Percentiles rank a stretch among this genome's conserved stretches.
Conservation (phyloP, 768 basidiomycete genomes). For the Pleurotus platypus region DNA sequence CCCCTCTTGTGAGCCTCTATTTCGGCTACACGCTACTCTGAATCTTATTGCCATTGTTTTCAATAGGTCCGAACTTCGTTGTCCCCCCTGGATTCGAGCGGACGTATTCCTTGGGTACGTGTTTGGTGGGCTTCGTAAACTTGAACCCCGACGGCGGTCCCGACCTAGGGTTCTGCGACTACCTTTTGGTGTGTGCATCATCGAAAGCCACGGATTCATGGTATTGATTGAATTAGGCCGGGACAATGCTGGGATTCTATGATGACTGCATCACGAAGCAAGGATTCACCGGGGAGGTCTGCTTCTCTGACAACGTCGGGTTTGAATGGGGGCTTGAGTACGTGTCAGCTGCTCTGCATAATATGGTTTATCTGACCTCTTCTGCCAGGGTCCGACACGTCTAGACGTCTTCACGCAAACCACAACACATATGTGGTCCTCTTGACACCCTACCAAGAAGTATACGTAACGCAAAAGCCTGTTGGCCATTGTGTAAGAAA, state of each 20-base stretch:
- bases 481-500: too few species aligned
- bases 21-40: background rate
- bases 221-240: slow-evolving; percentile 3
- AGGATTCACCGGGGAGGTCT: background rate
- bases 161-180: slow-evolving; percentile 6
- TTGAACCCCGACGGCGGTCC: slow-evolving; percentile 7
- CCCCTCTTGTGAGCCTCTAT: background rate
- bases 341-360: background rate
- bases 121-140: slow-evolving; percentile 10
- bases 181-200: slow-evolving; percentile 3
- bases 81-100: slow-evolving; percentile 10
- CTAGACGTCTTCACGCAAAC: background rate
- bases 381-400: background rate
- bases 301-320: background rate
- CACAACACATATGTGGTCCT: too few species aligned
- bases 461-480: too few species aligned
- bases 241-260: background rate
- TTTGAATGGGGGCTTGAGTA: background rate
- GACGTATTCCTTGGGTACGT: slow-evolving; percentile 7
- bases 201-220: background rate
- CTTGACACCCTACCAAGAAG: too few species aligned
- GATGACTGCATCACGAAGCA: background rate
- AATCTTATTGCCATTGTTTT: background rate
- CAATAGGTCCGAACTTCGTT: slow-evolving; percentile 9
- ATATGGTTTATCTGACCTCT: background rate